These are phyloP conservation scores for Umbelopsis ramanniana DNA, from an alignment of 192 early-diverging fungal genomes.

Conservation along the genomic window DNA sequence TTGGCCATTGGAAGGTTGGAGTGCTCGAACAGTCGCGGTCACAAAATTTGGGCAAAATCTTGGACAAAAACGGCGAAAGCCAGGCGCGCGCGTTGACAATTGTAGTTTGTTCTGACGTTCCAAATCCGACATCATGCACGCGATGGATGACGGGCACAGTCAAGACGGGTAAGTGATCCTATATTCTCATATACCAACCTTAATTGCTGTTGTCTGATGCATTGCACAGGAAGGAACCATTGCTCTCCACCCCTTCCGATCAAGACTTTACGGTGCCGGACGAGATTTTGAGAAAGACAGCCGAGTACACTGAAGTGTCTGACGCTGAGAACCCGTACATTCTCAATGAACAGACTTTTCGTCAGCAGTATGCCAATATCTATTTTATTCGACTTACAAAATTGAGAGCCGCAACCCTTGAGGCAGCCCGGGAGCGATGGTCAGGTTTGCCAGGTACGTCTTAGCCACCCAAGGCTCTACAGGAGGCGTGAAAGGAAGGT, in stretches of 20 bases:
- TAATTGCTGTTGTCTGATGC: background rate
- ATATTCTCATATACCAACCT: background rate
- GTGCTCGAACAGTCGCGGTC: constrained; percentile 1
- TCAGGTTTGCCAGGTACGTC: constrained; percentile 31
- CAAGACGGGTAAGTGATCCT: background rate
- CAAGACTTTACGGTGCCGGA: constrained; percentile 7
- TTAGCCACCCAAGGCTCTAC: no score
- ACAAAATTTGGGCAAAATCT: background rate
- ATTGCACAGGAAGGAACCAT: background rate
- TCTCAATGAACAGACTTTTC: constrained; percentile 67
- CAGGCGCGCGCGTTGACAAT: background rate
- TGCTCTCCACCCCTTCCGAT: background rate
- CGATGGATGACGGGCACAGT: background rate
- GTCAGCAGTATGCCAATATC: constrained; percentile 84
- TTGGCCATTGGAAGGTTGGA: constrained; percentile 10
- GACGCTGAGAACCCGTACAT: constrained; percentile 51
- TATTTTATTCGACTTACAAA: constrained; percentile 78
- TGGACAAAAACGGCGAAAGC: no score
- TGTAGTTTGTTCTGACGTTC: background rate
- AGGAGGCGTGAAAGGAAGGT: no score
- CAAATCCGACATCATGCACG: background rate
- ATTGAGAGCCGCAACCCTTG: constrained; percentile 64
- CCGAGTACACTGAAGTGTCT: constrained; percentile 28
- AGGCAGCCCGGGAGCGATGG: constrained; percentile 65
- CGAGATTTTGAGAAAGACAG: constrained; percentile 19